These are phyloP conservation scores for Podaxis sp. DNA, from an alignment of 768 basidiomycete species.

Conservation along the genomic window DNA sequence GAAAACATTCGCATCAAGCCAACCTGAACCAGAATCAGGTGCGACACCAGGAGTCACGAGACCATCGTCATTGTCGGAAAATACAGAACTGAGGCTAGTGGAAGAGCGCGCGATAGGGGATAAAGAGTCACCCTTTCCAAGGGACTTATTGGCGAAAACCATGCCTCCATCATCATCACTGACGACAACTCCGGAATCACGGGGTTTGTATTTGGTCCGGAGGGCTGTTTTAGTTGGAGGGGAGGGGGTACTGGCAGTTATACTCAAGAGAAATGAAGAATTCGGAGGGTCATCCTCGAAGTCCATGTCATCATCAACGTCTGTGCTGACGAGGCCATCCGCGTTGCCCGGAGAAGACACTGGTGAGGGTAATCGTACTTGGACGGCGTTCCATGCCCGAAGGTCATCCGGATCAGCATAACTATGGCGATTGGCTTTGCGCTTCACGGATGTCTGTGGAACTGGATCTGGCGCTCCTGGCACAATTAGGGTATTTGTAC, in stretches of 20 bases:
- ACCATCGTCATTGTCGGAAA: constrained; percentile 61
- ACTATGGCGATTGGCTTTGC: constrained; percentile 54
- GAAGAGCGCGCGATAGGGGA: constrained; percentile 56
- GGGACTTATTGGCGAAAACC: constrained; percentile 4
- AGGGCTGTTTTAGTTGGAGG: constrained; percentile 47
- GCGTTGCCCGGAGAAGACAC: constrained; percentile 19
- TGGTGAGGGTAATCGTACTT: constrained; percentile 47
- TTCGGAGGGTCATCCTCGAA: constrained; percentile 47
- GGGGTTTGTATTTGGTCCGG: constrained; percentile 69
- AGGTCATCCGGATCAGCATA: constrained; percentile 50
- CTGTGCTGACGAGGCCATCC: constrained; percentile 34
- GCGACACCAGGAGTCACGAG: constrained; percentile 68
- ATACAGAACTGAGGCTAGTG: constrained; percentile 61
- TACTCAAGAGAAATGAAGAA: constrained; percentile 55
- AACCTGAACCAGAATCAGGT: constrained; percentile 56
- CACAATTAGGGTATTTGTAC: constrained; percentile 29
- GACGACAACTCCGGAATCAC: constrained; percentile 64
- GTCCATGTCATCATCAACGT: constrained; percentile 54
- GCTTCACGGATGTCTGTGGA: constrained; percentile 2
- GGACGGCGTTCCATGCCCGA: constrained; percentile 40
- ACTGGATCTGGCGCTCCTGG: constrained; percentile 19
- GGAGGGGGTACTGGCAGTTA: constrained; percentile 59
- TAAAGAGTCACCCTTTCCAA: constrained; percentile 24
- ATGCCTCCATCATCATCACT: constrained; percentile 56
- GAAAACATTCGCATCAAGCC: constrained; percentile 52